Base-by-base conservation (phyloP, 306 rosid genomes). In the Cercis canadensis region DNA sequence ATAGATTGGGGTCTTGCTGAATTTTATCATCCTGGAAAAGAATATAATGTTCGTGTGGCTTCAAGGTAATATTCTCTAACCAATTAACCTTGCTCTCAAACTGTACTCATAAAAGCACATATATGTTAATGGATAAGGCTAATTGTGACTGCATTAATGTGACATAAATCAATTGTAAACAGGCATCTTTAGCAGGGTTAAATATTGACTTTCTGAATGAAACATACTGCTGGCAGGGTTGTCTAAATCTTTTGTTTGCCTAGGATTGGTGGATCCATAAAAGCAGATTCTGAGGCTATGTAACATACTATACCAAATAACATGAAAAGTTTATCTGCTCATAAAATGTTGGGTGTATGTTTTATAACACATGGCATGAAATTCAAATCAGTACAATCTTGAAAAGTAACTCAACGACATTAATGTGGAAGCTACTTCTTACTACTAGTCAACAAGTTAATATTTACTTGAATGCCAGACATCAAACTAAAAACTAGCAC, bases 1-100 rank as follows among this genome's bases (percentile, higher is more conserved):
- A 90, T 90, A 83, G 97, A 90, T 64, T 90, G 95, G 97, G 97
- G 97, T 64, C 97, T 88, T 47, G 97, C 97, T 33, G 97, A 90
- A 78, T 88, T 88, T 81, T 90, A 90, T 78, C 97, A 90, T 72
- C 97, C 97, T 66, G 90, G 90, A 62, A 90, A 90, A 84, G 97
- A 90, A 68, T 90, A 90, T 56, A 90, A 90, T 73, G 97, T 90
- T 43, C 95, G 95, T 70, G 97, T 90, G 67, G 97, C 97, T 44
- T 90, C 97, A 34, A 90, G 97, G 97, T 88, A 81, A 64, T 62
- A 63, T 14, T 72, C 43, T 41, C 24, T 29, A 41, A 45, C 32
- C 33, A 50, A 60, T 67, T 32, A 51, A 50, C 57, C 16, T 19
- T 70, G 36, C 7, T 75, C 52, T 49, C 21, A 33, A n/a, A 62